phyloP scores from a whole-genome alignment of 78 protist genomes.

The Salpingoeca rosetta region DNA sequence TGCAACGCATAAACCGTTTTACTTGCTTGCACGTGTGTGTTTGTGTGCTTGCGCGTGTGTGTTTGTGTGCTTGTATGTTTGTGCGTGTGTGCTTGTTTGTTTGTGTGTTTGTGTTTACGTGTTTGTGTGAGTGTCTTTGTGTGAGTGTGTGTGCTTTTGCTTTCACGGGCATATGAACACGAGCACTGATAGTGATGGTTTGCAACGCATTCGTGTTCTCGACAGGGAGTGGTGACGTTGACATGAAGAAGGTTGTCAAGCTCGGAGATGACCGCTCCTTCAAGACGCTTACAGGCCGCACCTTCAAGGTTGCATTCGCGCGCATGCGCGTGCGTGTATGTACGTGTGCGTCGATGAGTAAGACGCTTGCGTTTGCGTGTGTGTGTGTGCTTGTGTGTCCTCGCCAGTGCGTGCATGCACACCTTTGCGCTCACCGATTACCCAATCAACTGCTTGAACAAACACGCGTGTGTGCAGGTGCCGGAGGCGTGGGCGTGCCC shows the following conservation, averaged over 20 bases:
- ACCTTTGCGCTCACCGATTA: neutral
- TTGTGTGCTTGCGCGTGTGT: too few species aligned
- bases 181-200: neutral
- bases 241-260: slow-evolving; percentile 6
- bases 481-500: neutral
- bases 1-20: neutral
- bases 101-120: too few species aligned
- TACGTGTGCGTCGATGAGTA: too few species aligned
- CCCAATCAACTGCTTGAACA: neutral
- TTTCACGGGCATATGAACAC: neutral
- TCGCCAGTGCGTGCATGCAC: too few species aligned
- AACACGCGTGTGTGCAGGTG: neutral
- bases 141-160: too few species aligned
- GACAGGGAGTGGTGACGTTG: slow-evolving; percentile 50
- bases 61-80: too few species aligned
- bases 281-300: slow-evolving; percentile 12
- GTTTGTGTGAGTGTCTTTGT: too few species aligned
- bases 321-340: neutral
- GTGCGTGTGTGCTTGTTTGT: too few species aligned
- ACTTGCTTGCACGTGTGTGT: neutral
- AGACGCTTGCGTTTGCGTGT: too few species aligned
- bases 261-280: neutral
- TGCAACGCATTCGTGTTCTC: neutral
- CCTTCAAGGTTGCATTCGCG: neutral
- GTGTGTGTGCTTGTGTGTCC: neutral